A percentile compares a stretch with the other conserved stretches of the same genome.
Evolutionary conservation across 1,139 yeast genomes (phyloP).

Genomic region (Taphrina wiesneri): DNA sequence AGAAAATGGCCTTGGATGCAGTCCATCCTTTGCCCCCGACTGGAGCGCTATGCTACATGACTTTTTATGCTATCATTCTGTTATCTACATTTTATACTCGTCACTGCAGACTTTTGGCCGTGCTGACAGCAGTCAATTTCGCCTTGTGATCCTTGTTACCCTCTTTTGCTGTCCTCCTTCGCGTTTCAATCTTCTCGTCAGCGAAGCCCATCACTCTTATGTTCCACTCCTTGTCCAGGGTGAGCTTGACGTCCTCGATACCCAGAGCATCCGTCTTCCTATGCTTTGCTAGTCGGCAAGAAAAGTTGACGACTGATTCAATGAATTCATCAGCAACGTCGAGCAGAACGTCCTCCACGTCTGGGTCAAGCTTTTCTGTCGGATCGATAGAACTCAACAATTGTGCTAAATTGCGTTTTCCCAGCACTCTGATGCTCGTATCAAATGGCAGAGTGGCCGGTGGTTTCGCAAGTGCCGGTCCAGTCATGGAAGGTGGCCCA

Average conservation of each 20-base stretch:
- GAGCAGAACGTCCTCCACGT: conserved; percentile 55
- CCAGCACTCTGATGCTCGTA: conserved; percentile 50
- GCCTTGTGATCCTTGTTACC: conserved; percentile 73
- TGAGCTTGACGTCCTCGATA: conserved; percentile 84
- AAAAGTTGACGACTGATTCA: conserved; percentile 83
- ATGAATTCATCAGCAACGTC: conserved; percentile 97
- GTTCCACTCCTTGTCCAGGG: conserved; percentile 93
- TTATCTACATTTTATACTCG: not conserved
- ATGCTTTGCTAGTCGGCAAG: conserved; percentile 92
- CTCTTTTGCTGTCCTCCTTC: conserved; percentile 63
- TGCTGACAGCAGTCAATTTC: conserved; percentile 64
- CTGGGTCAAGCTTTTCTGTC: conserved; percentile 62
- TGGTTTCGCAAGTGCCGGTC: conserved; percentile 38
- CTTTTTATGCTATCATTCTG: not conserved
- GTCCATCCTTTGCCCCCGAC: too few species aligned
- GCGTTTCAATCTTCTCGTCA: conserved; percentile 83
- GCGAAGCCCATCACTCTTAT: conserved; percentile 91
- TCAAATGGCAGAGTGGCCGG: conserved; percentile 38
- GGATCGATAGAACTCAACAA: conserved; percentile 67
- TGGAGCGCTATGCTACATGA: not conserved
- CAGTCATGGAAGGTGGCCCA: conserved; percentile 36
- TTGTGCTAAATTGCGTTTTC: conserved; percentile 84
- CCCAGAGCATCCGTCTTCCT: conserved; percentile 87
- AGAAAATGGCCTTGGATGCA: too few species aligned
- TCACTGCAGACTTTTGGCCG: conserved; percentile 39